These are phyloP conservation scores for Citrus australasica DNA, from an alignment of 345 rosid genomes.

Conservation along the genomic window DNA sequence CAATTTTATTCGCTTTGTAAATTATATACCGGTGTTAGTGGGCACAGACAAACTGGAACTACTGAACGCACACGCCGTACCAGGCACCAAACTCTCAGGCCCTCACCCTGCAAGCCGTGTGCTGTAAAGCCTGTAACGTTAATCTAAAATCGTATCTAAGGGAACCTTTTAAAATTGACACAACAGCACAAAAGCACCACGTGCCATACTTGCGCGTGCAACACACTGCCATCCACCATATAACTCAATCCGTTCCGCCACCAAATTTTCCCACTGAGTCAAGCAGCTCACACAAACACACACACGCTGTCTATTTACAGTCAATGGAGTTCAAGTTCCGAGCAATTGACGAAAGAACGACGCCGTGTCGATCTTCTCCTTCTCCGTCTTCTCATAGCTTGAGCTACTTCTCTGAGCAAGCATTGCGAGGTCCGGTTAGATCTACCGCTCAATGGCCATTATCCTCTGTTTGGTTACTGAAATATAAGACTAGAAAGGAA, in stretches of 20 bases:
- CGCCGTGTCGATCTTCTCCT: slow-evolving; percentile 10
- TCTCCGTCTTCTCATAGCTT: slow-evolving; percentile 10
- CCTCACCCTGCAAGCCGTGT: no score
- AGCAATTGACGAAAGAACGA: slow-evolving; percentile 30
- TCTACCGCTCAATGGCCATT: background rate
- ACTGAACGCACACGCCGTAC: no score
- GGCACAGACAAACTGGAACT: no score
- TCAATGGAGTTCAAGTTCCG: slow-evolving; percentile 49
- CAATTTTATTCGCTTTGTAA: background rate
- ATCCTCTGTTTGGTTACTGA: slow-evolving; percentile 1
- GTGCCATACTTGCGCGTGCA: background rate
- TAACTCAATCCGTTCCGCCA: background rate
- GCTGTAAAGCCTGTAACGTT: background rate
- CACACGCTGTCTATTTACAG: background rate
- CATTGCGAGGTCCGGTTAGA: slow-evolving; percentile 22
- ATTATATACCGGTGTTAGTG: no score
- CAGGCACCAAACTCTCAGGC: no score
- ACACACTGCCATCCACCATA: background rate
- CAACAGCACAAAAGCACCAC: background rate
- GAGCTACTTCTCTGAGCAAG: slow-evolving; percentile 19
- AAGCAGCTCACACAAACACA: background rate
- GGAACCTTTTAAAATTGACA: background rate
- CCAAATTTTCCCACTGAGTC: background rate
- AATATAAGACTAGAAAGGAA: background rate
- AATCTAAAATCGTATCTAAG: background rate